Evolutionary conservation across 2,329 filamentous ascomycete genomes (phyloP), one percentile per base, ranked within the genome.

Genomic region (Furcasterigmium furcatum): DNA sequence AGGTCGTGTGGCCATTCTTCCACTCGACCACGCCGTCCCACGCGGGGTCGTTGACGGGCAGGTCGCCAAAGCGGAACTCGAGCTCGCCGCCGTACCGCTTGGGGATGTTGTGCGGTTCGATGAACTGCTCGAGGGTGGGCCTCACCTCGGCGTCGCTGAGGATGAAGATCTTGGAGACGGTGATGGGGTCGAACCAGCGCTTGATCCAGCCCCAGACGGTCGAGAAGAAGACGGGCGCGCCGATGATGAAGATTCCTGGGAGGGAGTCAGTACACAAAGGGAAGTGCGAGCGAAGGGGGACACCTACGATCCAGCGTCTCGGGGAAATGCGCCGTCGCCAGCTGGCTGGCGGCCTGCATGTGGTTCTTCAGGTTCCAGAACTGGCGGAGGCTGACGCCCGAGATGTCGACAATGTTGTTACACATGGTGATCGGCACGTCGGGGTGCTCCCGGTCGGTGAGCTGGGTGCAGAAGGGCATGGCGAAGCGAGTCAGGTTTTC

Each of bases 171-270:
- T 97, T 97, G 58, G 89, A 94, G 4, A 91, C 88, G 27, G 92
- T 96, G 51, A 91, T 90, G 7, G 91, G 91, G 69, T 91, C 87
- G 60, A 96, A 96, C 91, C 91, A 96, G 59, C 87, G 85, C 76
- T 95, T 95, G 68, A 95, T 80, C 90, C 91, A 96, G 54, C 88
- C 84, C 91, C 91, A 92, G 49, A 96, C 88, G 3, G 90, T 96
- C 41, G 87, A 87, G 73, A 96, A 96, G 77, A 95, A 96, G 38
- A 79, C 72, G 8, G 92, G 92, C 1, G 92, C 92, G 50, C 91
- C 91, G 52, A 96, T 90, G 58, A 97, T 87, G 51, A 74, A 75
- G 56, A 75, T 74, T 30, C 70, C 63, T 66, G 29, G 30, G 14
- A 35, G 29, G 13, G 22, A 48, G 38, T 39, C n/a, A 29, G 9